A percentile compares a stretch with the other conserved stretches of the same genome.
Conservation (phyloP, 1,284 basidiomycete species). For the Caloboletus firmus region DNA sequence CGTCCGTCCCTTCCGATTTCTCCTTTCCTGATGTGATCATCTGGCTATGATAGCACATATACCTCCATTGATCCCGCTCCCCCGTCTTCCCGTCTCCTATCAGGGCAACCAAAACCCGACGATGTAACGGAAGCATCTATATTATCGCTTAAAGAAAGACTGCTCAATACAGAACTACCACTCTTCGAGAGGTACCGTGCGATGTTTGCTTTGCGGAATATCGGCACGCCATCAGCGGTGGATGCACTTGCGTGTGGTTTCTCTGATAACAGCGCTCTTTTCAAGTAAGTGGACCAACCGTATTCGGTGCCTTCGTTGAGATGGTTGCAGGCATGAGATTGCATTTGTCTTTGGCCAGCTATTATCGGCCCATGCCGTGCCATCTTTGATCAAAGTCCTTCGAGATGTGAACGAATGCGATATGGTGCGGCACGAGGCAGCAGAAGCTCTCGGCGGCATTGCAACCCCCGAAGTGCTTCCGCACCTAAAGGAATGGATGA, state of each 20-base stretch:
- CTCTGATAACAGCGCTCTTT: constrained; percentile 81
- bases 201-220: constrained; percentile 96
- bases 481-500: constrained; percentile 85
- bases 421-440: constrained; percentile 99
- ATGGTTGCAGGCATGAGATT: constrained; percentile 80
- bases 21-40: constrained; percentile 26
- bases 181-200: constrained; percentile 96
- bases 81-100: constrained; percentile 61
- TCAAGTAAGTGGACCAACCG: constrained; percentile 63
- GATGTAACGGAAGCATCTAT: constrained; percentile 52
- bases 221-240: constrained; percentile 79
- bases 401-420: constrained; percentile 77
- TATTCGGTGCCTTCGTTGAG: neutral
- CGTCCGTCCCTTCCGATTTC: constrained; percentile 15
- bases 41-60: constrained; percentile 44
- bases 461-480: constrained; percentile 90
- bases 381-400: constrained; percentile 80
- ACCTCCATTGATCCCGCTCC: constrained; percentile 97
- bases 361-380: constrained; percentile 85
- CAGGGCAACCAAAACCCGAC: constrained; percentile 50
- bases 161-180: constrained; percentile 70
- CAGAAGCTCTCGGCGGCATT: constrained; percentile 96
- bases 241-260: constrained; percentile 92
- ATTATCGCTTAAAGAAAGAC: constrained; percentile 55
- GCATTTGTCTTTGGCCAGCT: constrained; percentile 99